These are phyloP conservation scores for Ophiorrhiza pumila DNA, from an alignment of 257 asterid genomes.

Conservation along the genomic window DNA sequence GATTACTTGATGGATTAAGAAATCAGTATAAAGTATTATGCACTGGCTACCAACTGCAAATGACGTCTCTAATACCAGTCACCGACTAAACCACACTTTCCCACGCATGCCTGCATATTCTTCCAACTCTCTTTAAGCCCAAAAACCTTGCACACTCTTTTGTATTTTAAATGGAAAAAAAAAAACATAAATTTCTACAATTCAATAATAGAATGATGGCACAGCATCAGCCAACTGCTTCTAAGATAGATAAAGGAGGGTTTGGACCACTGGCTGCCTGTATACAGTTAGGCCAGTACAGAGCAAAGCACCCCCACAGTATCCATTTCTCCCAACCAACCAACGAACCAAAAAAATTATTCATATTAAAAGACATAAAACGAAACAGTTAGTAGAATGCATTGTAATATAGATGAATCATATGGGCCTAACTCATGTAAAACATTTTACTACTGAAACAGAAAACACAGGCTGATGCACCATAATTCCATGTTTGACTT, in stretches of 20 bases:
- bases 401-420: constrained; percentile 2
- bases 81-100: neutral
- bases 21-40: neutral
- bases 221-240: neutral
- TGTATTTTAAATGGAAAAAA: neutral
- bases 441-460: neutral
- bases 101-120: neutral
- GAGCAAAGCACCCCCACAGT: constrained; percentile 2
- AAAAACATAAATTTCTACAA: neutral
- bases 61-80: constrained; percentile 5
- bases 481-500: constrained; percentile 29
- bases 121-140: neutral
- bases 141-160: neutral
- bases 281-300: neutral
- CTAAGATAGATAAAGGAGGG: neutral
- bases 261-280: constrained; percentile 7
- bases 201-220: neutral
- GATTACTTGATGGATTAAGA: neutral
- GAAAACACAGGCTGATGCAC: neutral
- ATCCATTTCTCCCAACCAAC: constrained; percentile 12
- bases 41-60: neutral
- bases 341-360: neutral
- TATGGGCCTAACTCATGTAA: neutral
- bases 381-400: neutral
- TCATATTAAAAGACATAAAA: neutral